These are phyloP conservation scores for Tephrocybe sp. DNA, from an alignment of 768 basidiomycete species.

Conservation along the genomic window DNA sequence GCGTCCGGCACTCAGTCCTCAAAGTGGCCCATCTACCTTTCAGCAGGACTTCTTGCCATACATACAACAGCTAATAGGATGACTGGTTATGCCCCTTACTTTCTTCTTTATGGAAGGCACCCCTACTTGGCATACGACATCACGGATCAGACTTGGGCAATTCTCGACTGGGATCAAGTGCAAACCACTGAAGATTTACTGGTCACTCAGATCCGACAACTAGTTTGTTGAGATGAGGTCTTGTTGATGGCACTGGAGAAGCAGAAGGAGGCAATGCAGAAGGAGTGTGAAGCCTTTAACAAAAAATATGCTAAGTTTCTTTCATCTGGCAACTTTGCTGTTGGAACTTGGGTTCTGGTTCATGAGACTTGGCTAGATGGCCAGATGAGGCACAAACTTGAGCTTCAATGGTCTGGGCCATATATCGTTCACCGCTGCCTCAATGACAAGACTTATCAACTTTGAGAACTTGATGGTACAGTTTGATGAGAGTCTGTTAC, in stretches of 20 bases:
- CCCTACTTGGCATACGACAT: conserved; percentile 28
- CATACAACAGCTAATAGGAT: conserved; percentile 21
- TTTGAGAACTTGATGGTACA: background rate
- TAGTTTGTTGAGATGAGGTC: conserved; percentile 18
- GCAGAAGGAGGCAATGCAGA: conserved; percentile 8
- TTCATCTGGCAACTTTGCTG: conserved; percentile 18
- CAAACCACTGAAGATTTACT: conserved; percentile 23
- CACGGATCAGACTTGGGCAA: conserved; percentile 25
- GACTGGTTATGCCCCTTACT: conserved; percentile 29
- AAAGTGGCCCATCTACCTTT: conserved; percentile 27
- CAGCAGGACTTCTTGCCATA: conserved; percentile 24
- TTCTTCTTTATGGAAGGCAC: conserved; percentile 22
- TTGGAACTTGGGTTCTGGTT: conserved; percentile 28
- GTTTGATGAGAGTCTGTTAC: background rate
- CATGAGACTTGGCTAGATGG: conserved; percentile 29
- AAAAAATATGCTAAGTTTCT: conserved; percentile 13
- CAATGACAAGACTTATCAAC: background rate
- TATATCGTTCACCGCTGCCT: background rate
- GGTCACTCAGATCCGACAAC: conserved; percentile 18
- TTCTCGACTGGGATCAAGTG: conserved; percentile 23
- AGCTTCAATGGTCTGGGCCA: background rate
- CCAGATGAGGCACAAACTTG: conserved; percentile 21
- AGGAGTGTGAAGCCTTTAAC: conserved; percentile 23
- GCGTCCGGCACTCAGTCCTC: conserved; percentile 7
- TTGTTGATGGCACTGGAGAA: conserved; percentile 12